A percentile compares a stretch with the other conserved stretches of the same genome.
Evolutionary conservation across 108 stramenopile genomes (phyloP).

Genomic region (Fragilariopsis cylindrus): DNA sequence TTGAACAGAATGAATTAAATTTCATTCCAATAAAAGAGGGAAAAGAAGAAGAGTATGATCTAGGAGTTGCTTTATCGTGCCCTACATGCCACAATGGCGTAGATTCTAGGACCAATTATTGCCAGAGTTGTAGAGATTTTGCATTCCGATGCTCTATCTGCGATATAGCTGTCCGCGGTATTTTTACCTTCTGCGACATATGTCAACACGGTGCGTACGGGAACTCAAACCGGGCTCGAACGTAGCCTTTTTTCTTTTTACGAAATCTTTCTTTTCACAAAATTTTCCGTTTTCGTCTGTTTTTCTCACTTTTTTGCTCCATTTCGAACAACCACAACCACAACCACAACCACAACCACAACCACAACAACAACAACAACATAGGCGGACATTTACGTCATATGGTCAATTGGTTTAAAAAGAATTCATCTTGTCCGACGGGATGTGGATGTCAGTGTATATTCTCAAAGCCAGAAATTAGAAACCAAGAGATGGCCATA

Average conservation of each 20-base stretch:
- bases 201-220: too few species aligned
- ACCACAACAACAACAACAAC: too few species aligned
- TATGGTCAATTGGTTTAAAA: constrained; percentile 70
- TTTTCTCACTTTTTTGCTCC: too few species aligned
- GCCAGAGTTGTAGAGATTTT: constrained; percentile 55
- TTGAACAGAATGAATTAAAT: constrained; percentile 33
- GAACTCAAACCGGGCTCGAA: too few species aligned
- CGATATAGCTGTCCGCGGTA: constrained; percentile 68
- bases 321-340: too few species aligned
- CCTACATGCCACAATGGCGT: constrained; percentile 50
- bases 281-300: too few species aligned
- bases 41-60: constrained; percentile 5
- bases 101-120: constrained; percentile 38
- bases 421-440: constrained; percentile 60
- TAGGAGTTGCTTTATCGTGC: constrained; percentile 52
- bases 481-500: constrained; percentile 1
- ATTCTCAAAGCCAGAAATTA: neutral
- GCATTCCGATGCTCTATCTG: constrained; percentile 80
- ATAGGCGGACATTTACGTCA: constrained; percentile 77
- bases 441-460: constrained; percentile 82
- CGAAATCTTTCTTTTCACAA: too few species aligned
- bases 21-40: constrained; percentile 12
- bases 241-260: too few species aligned
- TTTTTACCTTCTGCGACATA: constrained; percentile 60
- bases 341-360: too few species aligned